phyloP scores from a whole-genome alignment of 1,139 yeast species.

The Lodderomyces parapsilosis region DNA sequence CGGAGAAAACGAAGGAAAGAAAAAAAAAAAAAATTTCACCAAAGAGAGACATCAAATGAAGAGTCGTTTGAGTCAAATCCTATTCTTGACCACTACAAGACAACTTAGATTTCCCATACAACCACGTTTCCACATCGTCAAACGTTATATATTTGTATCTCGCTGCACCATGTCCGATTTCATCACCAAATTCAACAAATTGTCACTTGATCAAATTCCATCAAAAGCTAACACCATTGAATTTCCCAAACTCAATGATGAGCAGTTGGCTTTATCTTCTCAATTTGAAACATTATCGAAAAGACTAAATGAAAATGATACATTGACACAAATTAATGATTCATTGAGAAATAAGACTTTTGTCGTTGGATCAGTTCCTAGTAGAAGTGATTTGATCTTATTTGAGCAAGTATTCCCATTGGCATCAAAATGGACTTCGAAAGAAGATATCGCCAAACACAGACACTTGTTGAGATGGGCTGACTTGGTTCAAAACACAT shows the following conservation, averaged over 20 bases:
- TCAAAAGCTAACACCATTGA: constrained; percentile 25
- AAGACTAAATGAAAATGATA: constrained; percentile 55
- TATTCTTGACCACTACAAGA: neutral
- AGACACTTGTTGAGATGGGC: constrained; percentile 94
- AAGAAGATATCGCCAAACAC: constrained; percentile 51
- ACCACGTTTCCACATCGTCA: neutral
- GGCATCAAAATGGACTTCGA: constrained; percentile 54
- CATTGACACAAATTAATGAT: constrained; percentile 63
- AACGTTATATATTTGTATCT: neutral
- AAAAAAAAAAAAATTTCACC: neutral
- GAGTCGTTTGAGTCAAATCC: neutral
- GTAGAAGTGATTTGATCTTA: constrained; percentile 66
- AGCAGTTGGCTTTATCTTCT: constrained; percentile 68
- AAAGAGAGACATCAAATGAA: neutral
- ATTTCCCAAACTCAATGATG: constrained; percentile 41
- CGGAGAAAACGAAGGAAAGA: neutral
- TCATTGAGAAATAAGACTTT: constrained; percentile 69
- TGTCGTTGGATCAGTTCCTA: constrained; percentile 62
- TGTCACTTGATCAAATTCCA: constrained; percentile 26
- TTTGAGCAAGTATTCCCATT: constrained; percentile 65
- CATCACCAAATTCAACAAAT: constrained; percentile 36
- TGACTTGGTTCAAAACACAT: constrained; percentile 74
- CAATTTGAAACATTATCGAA: constrained; percentile 77
- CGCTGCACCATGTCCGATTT: constrained; percentile 40
- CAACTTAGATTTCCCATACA: neutral